Percentiles rank a stretch among this genome's conserved stretches.
Conservation (phyloP, 495 filamentous ascomycete genomes). For the Neurospora sp. region DNA sequence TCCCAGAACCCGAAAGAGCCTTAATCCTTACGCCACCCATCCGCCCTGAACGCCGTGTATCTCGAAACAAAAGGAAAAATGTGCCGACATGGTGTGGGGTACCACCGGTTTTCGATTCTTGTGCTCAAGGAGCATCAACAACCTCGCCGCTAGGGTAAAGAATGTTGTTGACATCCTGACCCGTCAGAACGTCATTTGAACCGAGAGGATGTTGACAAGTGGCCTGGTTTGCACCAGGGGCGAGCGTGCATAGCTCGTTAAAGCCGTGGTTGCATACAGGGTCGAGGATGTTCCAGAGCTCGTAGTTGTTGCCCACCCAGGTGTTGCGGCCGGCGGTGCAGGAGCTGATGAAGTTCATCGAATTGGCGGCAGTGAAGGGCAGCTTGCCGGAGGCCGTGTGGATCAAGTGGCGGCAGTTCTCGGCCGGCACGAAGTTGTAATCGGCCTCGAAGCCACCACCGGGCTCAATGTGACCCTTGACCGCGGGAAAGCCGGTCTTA, state of each 20-base stretch:
- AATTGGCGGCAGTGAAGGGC: constrained; percentile 31
- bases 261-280: constrained; percentile 24
- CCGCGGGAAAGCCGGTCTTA: constrained; percentile 24
- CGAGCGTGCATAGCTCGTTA: constrained; percentile 28
- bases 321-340: constrained; percentile 25
- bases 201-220: fast-evolving
- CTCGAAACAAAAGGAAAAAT: not conserved
- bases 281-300: constrained; percentile 29
- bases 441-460: constrained; percentile 23
- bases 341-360: constrained; percentile 30
- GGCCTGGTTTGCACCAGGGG: constrained; percentile 19
- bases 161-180: not conserved
- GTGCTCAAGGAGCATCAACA: not conserved
- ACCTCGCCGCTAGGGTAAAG: not conserved
- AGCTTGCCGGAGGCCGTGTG: constrained; percentile 22
- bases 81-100: not conserved
- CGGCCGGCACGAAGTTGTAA: constrained; percentile 25
- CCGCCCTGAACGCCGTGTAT: not conserved
- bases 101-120: not conserved
- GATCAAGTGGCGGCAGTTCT: constrained; percentile 23
- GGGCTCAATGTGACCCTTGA: constrained; percentile 11
- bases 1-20: too few species aligned
- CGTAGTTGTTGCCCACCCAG: constrained; percentile 25
- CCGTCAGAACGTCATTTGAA: not conserved
- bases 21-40: too few species aligned